Evolutionary conservation across 1,139 yeast genomes (phyloP).

Genomic region (Blastobotrys aristatus): DNA sequence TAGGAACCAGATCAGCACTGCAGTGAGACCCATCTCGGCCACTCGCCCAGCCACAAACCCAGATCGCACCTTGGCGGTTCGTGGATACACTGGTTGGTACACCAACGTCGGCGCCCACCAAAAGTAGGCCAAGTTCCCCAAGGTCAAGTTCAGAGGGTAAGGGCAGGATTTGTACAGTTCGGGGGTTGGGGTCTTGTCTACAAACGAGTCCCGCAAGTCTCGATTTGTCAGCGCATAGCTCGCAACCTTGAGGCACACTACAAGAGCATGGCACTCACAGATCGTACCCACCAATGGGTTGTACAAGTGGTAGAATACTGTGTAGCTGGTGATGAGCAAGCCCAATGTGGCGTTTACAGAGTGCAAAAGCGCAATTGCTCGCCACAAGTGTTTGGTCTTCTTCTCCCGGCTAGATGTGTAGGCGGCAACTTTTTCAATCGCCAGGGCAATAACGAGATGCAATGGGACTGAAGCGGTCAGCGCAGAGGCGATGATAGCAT

Average conservation of each 20-base stretch:
- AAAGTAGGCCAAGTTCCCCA: constrained; percentile 36
- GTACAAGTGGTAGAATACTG: constrained; percentile 34
- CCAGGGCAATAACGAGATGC: constrained; percentile 36
- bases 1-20: constrained; percentile 36
- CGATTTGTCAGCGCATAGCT: constrained; percentile 43
- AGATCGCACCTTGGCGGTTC: constrained; percentile 32
- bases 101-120: constrained; percentile 45
- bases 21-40: constrained; percentile 34
- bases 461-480: constrained; percentile 34
- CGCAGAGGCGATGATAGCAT: constrained; percentile 26
- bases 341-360: constrained; percentile 31
- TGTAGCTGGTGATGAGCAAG: constrained; percentile 32
- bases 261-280: constrained; percentile 39
- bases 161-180: constrained; percentile 31
- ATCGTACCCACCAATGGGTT: constrained; percentile 43
- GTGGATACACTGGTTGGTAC: constrained; percentile 45
- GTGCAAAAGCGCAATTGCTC: constrained; percentile 34
- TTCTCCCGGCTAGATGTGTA: neutral
- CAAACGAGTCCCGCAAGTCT: constrained; percentile 36
- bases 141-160: constrained; percentile 40
- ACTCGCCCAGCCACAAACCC: constrained; percentile 34
- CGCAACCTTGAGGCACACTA: constrained; percentile 39
- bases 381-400: constrained; percentile 29
- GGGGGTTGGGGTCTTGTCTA: constrained; percentile 30
- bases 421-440: constrained; percentile 31